These are phyloP conservation scores for Plasmodium sp. DNA, from an alignment of 169 alveolate genomes.

Conservation along the genomic window DNA sequence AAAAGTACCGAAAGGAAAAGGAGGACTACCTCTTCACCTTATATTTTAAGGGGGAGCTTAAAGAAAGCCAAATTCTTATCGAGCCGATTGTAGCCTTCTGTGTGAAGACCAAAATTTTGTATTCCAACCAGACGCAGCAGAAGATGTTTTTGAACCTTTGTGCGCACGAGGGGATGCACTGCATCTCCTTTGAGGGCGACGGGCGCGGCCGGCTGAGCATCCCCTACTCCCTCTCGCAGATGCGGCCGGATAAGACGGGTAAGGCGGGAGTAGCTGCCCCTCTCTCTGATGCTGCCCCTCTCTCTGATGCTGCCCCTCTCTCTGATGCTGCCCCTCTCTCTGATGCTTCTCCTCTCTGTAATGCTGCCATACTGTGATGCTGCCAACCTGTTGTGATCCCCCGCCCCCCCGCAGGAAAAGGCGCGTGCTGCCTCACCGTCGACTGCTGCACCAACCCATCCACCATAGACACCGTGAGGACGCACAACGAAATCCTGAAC, in stretches of 20 bases:
- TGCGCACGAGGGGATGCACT: slow-evolving; percentile 55
- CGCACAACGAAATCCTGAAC: slow-evolving; percentile 35
- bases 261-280: not conserved
- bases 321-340: too few species aligned
- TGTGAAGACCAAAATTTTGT: slow-evolving; percentile 49
- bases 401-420: slow-evolving; percentile 17
- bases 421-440: slow-evolving; percentile 35
- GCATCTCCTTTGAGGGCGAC: slow-evolving; percentile 17
- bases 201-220: slow-evolving; percentile 13
- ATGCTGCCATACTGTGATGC: not conserved
- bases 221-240: slow-evolving; percentile 72
- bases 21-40: slow-evolving; percentile 50
- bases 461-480: slow-evolving; percentile 33
- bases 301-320: too few species aligned
- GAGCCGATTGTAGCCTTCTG: slow-evolving; percentile 62
- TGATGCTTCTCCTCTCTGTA: too few species aligned
- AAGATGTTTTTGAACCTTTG: slow-evolving; percentile 36
- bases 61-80: slow-evolving; percentile 45
- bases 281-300: not conserved
- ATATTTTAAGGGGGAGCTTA: slow-evolving; percentile 65
- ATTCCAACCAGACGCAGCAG: slow-evolving; percentile 56
- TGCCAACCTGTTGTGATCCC: not conserved
- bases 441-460: slow-evolving; percentile 59
- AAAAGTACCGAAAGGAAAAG: slow-evolving; percentile 57
- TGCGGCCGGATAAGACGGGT: slow-evolving; percentile 66